These are phyloP conservation scores for Pythium graminicola DNA, from an alignment of 352 stramenopile genomes.

Conservation along the genomic window DNA sequence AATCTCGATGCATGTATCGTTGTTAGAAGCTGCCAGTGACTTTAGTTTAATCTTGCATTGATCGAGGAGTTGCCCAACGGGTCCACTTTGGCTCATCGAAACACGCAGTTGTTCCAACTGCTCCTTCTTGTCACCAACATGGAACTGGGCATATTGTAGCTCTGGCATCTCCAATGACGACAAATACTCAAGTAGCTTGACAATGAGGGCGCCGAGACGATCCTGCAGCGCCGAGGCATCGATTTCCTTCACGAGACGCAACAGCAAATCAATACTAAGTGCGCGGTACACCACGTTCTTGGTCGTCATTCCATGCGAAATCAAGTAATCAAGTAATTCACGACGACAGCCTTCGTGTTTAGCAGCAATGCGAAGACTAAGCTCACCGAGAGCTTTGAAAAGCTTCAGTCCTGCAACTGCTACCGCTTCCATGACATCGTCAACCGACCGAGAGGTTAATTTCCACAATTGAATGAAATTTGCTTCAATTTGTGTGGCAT, in stretches of 20 bases:
- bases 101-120: conserved; percentile 73
- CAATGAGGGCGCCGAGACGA: conserved; percentile 42
- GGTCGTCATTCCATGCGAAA: conserved; percentile 58
- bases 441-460: conserved; percentile 55
- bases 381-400: conserved; percentile 61
- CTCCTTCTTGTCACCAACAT: conserved; percentile 73
- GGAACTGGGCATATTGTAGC: conserved; percentile 81
- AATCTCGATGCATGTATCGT: conserved; percentile 34
- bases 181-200: conserved; percentile 70
- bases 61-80: conserved; percentile 66
- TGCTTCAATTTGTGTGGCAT: conserved; percentile 34
- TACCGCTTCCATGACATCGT: conserved; percentile 73
- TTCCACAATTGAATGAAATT: conserved; percentile 65
- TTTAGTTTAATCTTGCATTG: conserved; percentile 51
- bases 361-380: conserved; percentile 59
- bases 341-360: conserved; percentile 41
- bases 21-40: conserved; percentile 29
- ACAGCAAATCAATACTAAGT: conserved; percentile 63
- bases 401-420: conserved; percentile 60
- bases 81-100: conserved; percentile 64
- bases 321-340: conserved; percentile 57
- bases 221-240: conserved; percentile 47
- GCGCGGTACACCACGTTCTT: conserved; percentile 60
- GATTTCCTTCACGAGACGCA: conserved; percentile 64
- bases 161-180: conserved; percentile 81